Conservation (phyloP, 108 stramenopile species). For the Schizochytrium sp. region DNA sequence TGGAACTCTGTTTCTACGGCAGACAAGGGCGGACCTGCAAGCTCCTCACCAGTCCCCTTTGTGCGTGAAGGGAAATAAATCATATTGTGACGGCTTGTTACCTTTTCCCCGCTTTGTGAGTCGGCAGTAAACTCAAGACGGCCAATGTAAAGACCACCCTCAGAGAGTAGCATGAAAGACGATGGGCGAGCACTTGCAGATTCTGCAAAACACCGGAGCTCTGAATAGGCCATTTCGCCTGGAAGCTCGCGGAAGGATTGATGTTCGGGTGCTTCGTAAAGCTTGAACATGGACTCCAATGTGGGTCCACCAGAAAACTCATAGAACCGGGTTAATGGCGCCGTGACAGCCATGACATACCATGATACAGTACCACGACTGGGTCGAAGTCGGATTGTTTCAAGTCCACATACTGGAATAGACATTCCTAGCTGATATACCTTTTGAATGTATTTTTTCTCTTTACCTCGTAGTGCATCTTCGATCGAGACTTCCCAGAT, state of each 20-base stretch:
- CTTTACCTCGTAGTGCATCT: background rate
- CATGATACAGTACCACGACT: background rate
- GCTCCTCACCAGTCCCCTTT: background rate
- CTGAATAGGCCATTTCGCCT: constrained; percentile 21
- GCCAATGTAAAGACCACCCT: constrained; percentile 55
- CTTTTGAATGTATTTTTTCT: constrained; percentile 25
- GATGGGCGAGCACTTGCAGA: background rate
- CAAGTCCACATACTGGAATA: constrained; percentile 28
- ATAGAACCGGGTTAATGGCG: constrained; percentile 24
- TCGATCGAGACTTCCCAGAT: constrained; percentile 43
- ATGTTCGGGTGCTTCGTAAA: constrained; percentile 22
- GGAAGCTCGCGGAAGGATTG: constrained; percentile 32
- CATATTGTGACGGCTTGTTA: constrained; percentile 47
- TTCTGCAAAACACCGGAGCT: background rate
- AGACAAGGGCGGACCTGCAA: constrained; percentile 5
- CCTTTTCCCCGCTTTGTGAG: background rate
- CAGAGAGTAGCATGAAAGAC: constrained; percentile 44
- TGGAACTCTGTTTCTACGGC: constrained; percentile 48
- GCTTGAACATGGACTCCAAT: constrained; percentile 49
- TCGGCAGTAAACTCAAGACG: background rate
- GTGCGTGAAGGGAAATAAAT: constrained; percentile 1
- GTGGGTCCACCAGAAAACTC: constrained; percentile 37
- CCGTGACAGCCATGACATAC: constrained; percentile 49
- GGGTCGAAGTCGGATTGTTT: background rate
- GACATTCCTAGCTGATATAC: constrained; percentile 35